Evolutionary conservation across 2,329 filamentous ascomycete genomes (phyloP), one percentile per base, ranked within the genome.

Genomic region (Ceratocystis colombiana): DNA sequence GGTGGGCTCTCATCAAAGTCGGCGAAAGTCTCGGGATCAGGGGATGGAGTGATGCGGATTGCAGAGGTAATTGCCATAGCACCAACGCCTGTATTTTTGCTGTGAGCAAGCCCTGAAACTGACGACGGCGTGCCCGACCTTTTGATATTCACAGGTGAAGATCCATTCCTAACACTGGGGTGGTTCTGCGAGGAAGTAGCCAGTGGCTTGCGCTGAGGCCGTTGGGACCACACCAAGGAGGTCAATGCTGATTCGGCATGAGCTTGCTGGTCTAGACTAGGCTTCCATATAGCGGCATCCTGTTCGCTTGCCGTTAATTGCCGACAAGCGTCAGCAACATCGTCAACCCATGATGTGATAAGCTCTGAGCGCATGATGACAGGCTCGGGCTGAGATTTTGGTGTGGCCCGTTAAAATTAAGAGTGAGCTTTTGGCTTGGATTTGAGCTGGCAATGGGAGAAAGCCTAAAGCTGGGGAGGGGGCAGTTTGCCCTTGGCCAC

Each of bases 361-460:
- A 63, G 62, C 48, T 67, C 66, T 48, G 66, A 57, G 63, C 66
- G 66, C 66, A 67, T 67, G 41, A 20, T 64, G 15, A 37, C 57
- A 33, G 55, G 22, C 20, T 57, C 28, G 33, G 33, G 61, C 41
- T 8, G 59, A 22, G 48, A 53, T 5, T 28, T n/a, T 44, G 41
- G 6, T 8, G n/a, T 33, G 37, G 33, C 25, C 17, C 22, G 50
- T n/a, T 22, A 22, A 53, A 53, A 28, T 10, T 2, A 55, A 48
- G 20, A 33, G 5, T 2, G 41, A 17, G 64, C 55, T 63, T 22
- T n/a, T 37, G 61, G 61, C 17, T 62, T 41, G 44, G 37, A 41
- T 46, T 25, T 10, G 48, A 53, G n/a, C 20, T 2, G 8, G 22
- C 15, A 30, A 30, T 10, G 8, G 25, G 20, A 55, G 22, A 30